phyloP scores from a whole-genome alignment of 192 early-diverging fungal genomes.

The Linnemannia hyalina region DNA sequence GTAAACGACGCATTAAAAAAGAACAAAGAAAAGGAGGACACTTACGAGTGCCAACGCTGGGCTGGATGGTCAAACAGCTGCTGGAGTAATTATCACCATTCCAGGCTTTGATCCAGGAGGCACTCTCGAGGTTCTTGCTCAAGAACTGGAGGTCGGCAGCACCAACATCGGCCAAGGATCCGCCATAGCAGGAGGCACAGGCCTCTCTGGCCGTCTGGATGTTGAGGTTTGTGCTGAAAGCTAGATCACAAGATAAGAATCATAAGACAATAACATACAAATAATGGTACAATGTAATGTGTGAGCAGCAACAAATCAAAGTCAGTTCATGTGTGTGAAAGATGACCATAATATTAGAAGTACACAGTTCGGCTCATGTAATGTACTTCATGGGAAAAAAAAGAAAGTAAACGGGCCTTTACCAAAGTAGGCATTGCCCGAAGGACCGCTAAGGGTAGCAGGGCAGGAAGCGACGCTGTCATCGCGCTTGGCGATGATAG shows the following conservation, averaged over 20 bases:
- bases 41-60: constrained; percentile 11
- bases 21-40: neutral
- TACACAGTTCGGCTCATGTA: neutral
- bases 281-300: neutral
- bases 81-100: constrained; percentile 36
- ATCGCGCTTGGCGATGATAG: constrained; percentile 23
- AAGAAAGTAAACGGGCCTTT: neutral
- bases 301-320: neutral
- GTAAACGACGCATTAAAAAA: neutral
- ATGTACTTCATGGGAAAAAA: neutral
- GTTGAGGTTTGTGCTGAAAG: constrained; percentile 35
- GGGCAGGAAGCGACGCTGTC: constrained; percentile 23
- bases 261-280: neutral
- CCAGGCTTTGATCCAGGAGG: constrained; percentile 48
- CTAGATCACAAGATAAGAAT: constrained; percentile 7
- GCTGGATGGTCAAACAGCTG: constrained; percentile 27
- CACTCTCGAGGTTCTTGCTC: constrained; percentile 11
- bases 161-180: constrained; percentile 24
- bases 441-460: constrained; percentile 39
- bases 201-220: constrained; percentile 30
- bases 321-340: neutral
- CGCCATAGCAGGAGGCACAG: constrained; percentile 42
- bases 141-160: constrained; percentile 24
- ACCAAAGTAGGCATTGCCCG: constrained; percentile 57
- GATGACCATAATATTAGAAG: neutral